Base-by-base conservation (phyloP, 495 filamentous ascomycete species). In the Neurospora sp. region DNA sequence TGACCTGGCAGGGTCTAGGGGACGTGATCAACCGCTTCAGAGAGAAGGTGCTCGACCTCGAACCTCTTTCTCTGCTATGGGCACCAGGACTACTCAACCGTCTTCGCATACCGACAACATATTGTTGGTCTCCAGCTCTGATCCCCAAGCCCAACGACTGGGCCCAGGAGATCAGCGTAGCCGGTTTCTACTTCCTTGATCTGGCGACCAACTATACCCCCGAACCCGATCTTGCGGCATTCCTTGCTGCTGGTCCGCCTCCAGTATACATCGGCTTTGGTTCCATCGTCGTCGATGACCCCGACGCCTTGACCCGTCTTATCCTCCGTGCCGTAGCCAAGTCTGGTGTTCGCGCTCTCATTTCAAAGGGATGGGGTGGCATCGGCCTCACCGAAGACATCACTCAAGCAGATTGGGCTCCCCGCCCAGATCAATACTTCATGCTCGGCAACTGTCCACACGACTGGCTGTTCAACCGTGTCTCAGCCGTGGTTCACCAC, bases 241-340 rank as follows among this genome's bases (percentile, higher is more conserved):
- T 91, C 73, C 82, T 91, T 1, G 83, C 85, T 1, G 83, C 81
- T 0, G 89, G 89, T 0, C 88, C 91, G 14, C 87, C 89, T 5
- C 93, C 93, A 0, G 86, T 94, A 0, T 95, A 95, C 73, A 92
- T 94, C 72, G 92, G 92, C 0, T 94, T 95, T 75, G 92, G 92
- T 0, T 93, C 90, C 9, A 95, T 95, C 66, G 92, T 94, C 0
- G 90, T 94, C 0, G 91, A 93, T 71, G 88, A 95, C 72, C 91
- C 90, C 0, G 83, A 90, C 73, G 85, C 78, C 1, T 82, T 95
- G 75, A 94, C 92, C 0, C 83, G 82, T 40, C 84, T 86, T 39
- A 89, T 95, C 3, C 91, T 93, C 42, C 87, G 91, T 35, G 92
- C 91, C 1, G 85, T 94, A 5, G 80, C 86, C 66, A 83, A 83